Conservation (phyloP, 768 basidiomycete genomes). For the Kwoniella dendrophila region DNA sequence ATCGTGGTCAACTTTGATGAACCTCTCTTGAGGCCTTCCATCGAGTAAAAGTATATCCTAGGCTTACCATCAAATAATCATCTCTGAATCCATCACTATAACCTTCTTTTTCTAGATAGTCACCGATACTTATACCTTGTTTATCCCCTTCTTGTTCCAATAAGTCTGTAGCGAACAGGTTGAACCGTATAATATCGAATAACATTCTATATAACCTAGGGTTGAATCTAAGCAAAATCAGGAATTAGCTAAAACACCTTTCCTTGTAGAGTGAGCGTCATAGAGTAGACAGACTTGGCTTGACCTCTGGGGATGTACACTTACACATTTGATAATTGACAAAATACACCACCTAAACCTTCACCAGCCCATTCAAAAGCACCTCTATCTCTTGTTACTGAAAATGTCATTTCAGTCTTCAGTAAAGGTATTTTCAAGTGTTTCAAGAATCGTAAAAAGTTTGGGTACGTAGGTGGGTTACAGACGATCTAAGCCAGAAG, state of each 20-base stretch:
- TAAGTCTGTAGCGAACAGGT: constrained; percentile 65
- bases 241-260: too few relatives aligned
- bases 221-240: constrained; percentile 48
- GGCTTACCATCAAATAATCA: constrained; percentile 71
- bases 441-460: constrained; percentile 71
- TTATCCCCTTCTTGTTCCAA: constrained; percentile 53
- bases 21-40: background rate
- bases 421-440: constrained; percentile 62
- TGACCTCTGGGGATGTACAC: background rate
- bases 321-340: constrained; percentile 63
- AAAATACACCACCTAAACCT: constrained; percentile 66
- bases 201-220: constrained; percentile 54
- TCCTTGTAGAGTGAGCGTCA: background rate
- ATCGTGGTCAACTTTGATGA: background rate
- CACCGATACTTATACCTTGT: constrained; percentile 60
- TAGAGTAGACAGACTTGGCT: background rate
- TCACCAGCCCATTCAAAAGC: constrained; percentile 77
- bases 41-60: background rate
- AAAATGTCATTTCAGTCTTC: constrained; percentile 75
- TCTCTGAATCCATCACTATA: constrained; percentile 71
- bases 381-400: constrained; percentile 71
- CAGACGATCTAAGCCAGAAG: constrained; percentile 72
- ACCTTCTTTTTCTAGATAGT: constrained; percentile 65
- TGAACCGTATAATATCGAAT: constrained; percentile 65
- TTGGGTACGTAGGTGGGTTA: constrained; percentile 75